These are phyloP conservation scores for Geranomyces michiganensis DNA, from an alignment of 192 early-diverging fungal species.

Conservation along the genomic window DNA sequence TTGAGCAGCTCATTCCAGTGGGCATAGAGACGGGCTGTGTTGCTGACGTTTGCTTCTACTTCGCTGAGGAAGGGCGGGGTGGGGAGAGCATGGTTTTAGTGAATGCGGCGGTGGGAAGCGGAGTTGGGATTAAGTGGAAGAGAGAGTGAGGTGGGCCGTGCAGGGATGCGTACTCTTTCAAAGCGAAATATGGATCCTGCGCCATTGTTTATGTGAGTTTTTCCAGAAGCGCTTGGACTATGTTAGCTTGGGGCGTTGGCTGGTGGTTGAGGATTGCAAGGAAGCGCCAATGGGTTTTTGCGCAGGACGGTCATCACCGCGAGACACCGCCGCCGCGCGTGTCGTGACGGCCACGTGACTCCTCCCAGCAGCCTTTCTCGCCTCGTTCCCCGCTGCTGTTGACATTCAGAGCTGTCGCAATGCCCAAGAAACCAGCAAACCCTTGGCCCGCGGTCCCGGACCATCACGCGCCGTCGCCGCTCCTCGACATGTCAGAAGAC, in stretches of 20 bases:
- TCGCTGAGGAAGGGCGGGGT: constrained; percentile 20
- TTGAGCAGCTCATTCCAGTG: constrained; percentile 33
- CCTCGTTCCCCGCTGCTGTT: too few species aligned
- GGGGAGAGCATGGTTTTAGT: background rate
- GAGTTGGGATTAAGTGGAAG: background rate
- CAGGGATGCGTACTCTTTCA: constrained; percentile 32
- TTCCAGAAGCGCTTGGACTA: too few species aligned
- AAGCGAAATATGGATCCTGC: constrained; percentile 38
- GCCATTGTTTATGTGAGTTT: constrained; percentile 14
- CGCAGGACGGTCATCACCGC: too few species aligned
- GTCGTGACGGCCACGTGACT: too few species aligned
- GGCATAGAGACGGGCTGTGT: constrained; percentile 26
- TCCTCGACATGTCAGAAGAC: constrained; percentile 37
- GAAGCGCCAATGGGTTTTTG: too few species aligned
- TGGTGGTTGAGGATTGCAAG: too few species aligned
- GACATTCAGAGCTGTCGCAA: background rate
- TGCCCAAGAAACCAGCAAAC: background rate
- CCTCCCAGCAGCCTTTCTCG: too few species aligned
- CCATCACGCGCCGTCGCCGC: constrained; percentile 23
- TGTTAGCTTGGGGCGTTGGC: too few species aligned
- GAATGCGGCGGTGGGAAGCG: background rate
- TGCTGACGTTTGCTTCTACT: constrained; percentile 29
- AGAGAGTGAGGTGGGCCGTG: background rate
- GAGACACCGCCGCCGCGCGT: too few species aligned
- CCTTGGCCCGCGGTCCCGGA: background rate